These are phyloP conservation scores for Cryptococcus sp. DNA, from an alignment of 1,284 basidiomycete genomes.

Conservation along the genomic window DNA sequence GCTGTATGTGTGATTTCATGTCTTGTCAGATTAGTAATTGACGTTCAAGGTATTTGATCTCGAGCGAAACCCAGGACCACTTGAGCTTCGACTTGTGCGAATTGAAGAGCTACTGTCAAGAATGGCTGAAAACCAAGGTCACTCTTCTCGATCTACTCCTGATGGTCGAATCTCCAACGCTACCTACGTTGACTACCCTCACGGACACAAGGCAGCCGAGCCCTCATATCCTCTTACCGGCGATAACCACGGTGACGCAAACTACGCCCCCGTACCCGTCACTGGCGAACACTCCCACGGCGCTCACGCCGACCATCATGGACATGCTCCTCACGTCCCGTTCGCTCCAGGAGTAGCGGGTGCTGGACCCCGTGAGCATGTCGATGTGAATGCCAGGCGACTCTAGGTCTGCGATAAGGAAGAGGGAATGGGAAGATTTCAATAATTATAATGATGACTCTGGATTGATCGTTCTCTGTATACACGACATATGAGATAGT, in stretches of 20 bases:
- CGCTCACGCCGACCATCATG: background rate
- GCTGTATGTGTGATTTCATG: slow-evolving; percentile 9
- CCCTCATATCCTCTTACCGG: background rate
- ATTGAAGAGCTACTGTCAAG: slow-evolving; percentile 23
- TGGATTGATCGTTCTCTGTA: too few species aligned
- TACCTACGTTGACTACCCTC: slow-evolving; percentile 7
- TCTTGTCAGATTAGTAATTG: background rate
- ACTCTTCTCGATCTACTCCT: background rate
- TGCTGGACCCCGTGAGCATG: background rate
- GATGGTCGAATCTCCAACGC: slow-evolving; percentile 5
- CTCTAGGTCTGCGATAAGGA: too few species aligned
- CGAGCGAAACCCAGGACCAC: slow-evolving; percentile 11
- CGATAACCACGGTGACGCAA: background rate
- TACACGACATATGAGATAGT: too few species aligned
- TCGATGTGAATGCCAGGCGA: background rate
- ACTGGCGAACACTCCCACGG: background rate
- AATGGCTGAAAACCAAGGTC: slow-evolving; percentile 7
- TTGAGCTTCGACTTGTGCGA: slow-evolving; percentile 22
- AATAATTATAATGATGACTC: too few species aligned
- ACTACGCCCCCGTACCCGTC: background rate
- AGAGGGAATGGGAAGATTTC: too few species aligned
- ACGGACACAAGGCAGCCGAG: background rate
- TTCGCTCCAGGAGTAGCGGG: slow-evolving; percentile 3
- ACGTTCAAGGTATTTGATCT: slow-evolving; percentile 27
- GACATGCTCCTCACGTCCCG: background rate